These are phyloP conservation scores for Oidium heveae DNA, from an alignment of 2,329 filamentous ascomycete species.

Conservation along the genomic window DNA sequence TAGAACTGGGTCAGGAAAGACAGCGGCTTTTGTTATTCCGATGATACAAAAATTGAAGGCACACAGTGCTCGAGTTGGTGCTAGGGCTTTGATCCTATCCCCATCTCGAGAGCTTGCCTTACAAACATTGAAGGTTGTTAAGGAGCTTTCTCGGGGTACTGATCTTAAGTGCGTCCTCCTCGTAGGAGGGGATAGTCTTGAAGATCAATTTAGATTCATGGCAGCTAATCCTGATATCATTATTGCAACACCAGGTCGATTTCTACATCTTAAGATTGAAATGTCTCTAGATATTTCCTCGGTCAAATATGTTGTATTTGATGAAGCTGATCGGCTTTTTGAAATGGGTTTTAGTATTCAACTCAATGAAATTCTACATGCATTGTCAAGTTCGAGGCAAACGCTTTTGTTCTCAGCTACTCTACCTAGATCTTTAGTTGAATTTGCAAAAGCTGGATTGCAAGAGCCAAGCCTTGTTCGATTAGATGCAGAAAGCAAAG, in stretches of 20 bases:
- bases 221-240: slow-evolving; percentile 88
- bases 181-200: slow-evolving; percentile 83
- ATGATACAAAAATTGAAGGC: slow-evolving; percentile 87
- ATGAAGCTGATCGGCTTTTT: slow-evolving; percentile 89
- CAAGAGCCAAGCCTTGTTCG: slow-evolving; percentile 81
- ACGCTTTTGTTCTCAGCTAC: slow-evolving; percentile 91
- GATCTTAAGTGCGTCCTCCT: slow-evolving; percentile 76
- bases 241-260: slow-evolving; percentile 89
- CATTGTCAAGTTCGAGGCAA: slow-evolving; percentile 60
- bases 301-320: slow-evolving; percentile 84
- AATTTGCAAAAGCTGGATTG: slow-evolving; percentile 80
- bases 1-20: slow-evolving; percentile 94
- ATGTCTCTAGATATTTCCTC: slow-evolving; percentile 84
- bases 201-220: slow-evolving; percentile 88
- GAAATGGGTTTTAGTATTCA: slow-evolving; percentile 97
- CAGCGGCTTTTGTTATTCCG: slow-evolving; percentile 89
- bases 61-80: slow-evolving; percentile 68
- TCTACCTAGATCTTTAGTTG: slow-evolving; percentile 75
- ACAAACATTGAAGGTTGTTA: slow-evolving; percentile 88
- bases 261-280: slow-evolving; percentile 88
- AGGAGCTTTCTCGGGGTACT: slow-evolving; percentile 74
- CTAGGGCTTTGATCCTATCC: slow-evolving; percentile 67
- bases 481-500: slow-evolving; percentile 81
- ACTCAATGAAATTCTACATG: slow-evolving; percentile 75
- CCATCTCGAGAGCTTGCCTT: slow-evolving; percentile 84